A percentile compares a stretch with the other conserved stretches of the same genome.
Conservation (phyloP, 306 rosid species). For the Parietaria judaica region DNA sequence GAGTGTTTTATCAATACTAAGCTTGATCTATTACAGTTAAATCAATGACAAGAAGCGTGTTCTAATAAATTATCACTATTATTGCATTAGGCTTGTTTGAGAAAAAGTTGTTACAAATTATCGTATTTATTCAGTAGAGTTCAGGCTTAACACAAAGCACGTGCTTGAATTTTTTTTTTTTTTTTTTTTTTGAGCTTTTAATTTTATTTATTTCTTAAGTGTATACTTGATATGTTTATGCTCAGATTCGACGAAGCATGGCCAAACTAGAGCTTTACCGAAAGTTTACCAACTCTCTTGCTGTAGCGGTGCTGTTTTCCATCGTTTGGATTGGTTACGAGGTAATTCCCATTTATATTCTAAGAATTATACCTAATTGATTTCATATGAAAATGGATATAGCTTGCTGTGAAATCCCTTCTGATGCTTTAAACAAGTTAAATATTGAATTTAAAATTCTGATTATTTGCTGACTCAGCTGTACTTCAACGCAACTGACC, state of each 20-base stretch:
- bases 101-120: too few relatives aligned
- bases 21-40: not conserved
- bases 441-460: slow-evolving; percentile 7
- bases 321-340: slow-evolving; percentile 70
- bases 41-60: not conserved
- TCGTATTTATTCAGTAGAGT: too few relatives aligned
- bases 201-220: not conserved
- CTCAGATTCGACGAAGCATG: slow-evolving; percentile 50
- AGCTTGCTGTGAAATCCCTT: not conserved
- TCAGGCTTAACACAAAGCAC: too few relatives aligned
- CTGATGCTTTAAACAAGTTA: not conserved
- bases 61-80: too few relatives aligned
- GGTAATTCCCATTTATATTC: slow-evolving; percentile 30
- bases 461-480: slow-evolving; percentile 36
- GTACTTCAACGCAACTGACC: slow-evolving; percentile 71
- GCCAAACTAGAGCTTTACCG: slow-evolving; percentile 72
- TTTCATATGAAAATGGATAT: not conserved
- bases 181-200: not conserved
- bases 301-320: slow-evolving; percentile 61
- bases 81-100: too few relatives aligned
- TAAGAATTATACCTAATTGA: not conserved
- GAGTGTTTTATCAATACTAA: not conserved
- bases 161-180: not conserved
- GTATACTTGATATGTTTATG: slow-evolving; percentile 10
- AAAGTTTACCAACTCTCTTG: slow-evolving; percentile 72